Conservation (phyloP, 352 stramenopile genomes). For the Phytophthora tentaculata region DNA sequence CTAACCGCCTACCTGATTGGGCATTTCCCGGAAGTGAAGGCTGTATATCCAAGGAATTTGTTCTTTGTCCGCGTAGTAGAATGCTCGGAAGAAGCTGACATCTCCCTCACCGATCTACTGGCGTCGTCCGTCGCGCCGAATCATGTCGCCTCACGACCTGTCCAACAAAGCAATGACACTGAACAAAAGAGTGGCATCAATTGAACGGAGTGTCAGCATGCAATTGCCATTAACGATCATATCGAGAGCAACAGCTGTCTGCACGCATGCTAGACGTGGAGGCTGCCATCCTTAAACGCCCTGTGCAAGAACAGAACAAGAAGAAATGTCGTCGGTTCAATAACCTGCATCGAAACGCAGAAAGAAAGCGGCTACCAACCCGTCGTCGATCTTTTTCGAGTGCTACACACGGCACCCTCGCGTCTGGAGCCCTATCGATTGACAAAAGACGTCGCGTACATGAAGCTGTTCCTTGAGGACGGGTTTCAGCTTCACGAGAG, state of each 20-base stretch:
- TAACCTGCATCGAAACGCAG: background rate
- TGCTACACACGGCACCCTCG: background rate
- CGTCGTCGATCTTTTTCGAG: background rate
- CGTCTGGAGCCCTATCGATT: conserved; percentile 5
- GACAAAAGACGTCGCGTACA: conserved; percentile 32
- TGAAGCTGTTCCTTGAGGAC: conserved; percentile 26
- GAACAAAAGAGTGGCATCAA: background rate
- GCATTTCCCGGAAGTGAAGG: conserved; percentile 14
- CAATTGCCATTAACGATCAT: background rate
- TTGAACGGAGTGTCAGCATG: background rate
- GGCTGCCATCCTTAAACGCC: background rate
- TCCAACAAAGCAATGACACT: background rate
- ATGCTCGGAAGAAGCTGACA: background rate
- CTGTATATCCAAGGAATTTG: background rate
- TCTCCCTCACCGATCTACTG: background rate
- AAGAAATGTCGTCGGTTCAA: background rate
- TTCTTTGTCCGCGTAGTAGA: conserved; percentile 11
- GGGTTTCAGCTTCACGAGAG: conserved; percentile 13
- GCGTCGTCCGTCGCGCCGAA: conserved; percentile 5
- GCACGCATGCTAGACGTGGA: background rate
- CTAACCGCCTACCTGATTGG: conserved; percentile 18
- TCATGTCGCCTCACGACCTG: background rate
- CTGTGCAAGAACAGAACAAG: background rate
- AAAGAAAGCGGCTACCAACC: background rate
- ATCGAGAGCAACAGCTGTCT: background rate